Conservation (phyloP, 2,329 filamentous ascomycete species). For the Colletotrichum sp. region DNA sequence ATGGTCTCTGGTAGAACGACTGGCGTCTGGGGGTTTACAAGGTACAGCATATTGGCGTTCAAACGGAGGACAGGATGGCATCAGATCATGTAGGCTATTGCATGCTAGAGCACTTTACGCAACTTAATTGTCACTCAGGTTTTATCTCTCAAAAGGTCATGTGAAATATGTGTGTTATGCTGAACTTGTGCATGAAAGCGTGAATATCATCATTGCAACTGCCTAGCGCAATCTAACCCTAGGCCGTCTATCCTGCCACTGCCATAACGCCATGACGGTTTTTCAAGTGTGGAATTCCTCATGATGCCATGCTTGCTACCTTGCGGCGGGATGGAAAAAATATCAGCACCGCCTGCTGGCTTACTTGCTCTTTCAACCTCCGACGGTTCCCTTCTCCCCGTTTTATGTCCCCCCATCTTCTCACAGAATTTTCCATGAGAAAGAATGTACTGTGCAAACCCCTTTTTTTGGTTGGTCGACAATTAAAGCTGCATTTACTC, state of each 20-base stretch:
- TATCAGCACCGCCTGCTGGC: conserved; percentile 9
- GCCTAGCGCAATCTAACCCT: conserved; percentile 20
- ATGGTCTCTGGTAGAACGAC: conserved; percentile 18
- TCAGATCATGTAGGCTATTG: conserved; percentile 19
- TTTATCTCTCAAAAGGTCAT: neutral
- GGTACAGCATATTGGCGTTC: conserved; percentile 20
- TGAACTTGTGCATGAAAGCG: conserved; percentile 17
- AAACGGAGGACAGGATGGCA: conserved; percentile 19
- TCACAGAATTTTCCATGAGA: neutral
- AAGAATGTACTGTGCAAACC: neutral
- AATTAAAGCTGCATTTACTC: conserved; percentile 33
- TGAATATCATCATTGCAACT: conserved; percentile 23
- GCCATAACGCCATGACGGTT: conserved; percentile 25
- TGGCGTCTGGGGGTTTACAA: conserved; percentile 11
- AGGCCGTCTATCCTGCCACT: conserved; percentile 25
- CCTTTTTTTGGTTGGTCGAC: neutral
- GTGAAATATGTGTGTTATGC: neutral
- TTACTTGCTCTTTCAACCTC: conserved; percentile 1
- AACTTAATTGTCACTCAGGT: conserved; percentile 20
- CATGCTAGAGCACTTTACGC: conserved; percentile 21
- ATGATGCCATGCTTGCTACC: conserved; percentile 23
- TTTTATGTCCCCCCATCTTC: neutral
- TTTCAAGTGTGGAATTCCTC: conserved; percentile 21
- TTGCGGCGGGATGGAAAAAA: conserved; percentile 11
- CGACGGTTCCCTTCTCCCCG: neutral